A percentile compares a stretch with the other conserved stretches of the same genome.
These are phyloP conservation scores for Phaffia rhodozyma DNA, from an alignment of 1,284 basidiomycete genomes.

Conservation along the genomic window DNA sequence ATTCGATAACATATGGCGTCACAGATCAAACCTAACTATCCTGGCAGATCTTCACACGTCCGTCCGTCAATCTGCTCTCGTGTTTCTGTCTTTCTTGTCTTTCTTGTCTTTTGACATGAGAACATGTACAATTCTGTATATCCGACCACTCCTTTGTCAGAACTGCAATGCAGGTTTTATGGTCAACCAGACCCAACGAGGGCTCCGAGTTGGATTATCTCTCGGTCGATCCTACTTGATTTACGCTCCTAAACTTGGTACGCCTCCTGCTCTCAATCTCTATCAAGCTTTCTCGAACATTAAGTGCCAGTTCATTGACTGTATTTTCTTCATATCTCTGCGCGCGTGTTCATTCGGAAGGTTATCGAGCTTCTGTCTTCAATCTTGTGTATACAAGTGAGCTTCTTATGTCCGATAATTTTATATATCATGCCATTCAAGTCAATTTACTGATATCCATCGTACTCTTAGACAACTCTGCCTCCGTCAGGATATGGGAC, in stretches of 20 bases:
- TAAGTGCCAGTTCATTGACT: background rate
- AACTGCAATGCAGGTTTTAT: constrained; percentile 86
- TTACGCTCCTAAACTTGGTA: constrained; percentile 58
- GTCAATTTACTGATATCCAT: constrained; percentile 14
- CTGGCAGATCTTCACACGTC: constrained; percentile 83
- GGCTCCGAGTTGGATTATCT: constrained; percentile 55
- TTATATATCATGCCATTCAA: background rate
- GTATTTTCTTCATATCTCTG: background rate
- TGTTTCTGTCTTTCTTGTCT: background rate
- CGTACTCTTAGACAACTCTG: constrained; percentile 39
- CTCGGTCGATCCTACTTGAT: constrained; percentile 70
- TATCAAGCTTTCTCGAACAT: background rate
- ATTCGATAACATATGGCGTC: background rate
- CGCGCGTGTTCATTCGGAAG: constrained; percentile 20
- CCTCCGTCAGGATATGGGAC: constrained; percentile 65
- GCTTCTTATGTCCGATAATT: constrained; percentile 52
- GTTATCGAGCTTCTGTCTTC: constrained; percentile 82
- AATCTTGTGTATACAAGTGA: constrained; percentile 86
- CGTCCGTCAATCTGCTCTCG: constrained; percentile 30
- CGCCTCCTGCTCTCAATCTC: background rate
- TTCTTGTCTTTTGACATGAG: constrained; percentile 18
- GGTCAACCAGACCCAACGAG: constrained; percentile 55
- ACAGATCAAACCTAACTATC: constrained; percentile 80
- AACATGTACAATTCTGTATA: constrained; percentile 18
- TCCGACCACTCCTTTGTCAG: constrained; percentile 33